Percentiles rank a stretch among this genome's conserved stretches.
Conservation (phyloP, 495 filamentous ascomycete genomes). For the Podospora bellae-mahoneyi region DNA sequence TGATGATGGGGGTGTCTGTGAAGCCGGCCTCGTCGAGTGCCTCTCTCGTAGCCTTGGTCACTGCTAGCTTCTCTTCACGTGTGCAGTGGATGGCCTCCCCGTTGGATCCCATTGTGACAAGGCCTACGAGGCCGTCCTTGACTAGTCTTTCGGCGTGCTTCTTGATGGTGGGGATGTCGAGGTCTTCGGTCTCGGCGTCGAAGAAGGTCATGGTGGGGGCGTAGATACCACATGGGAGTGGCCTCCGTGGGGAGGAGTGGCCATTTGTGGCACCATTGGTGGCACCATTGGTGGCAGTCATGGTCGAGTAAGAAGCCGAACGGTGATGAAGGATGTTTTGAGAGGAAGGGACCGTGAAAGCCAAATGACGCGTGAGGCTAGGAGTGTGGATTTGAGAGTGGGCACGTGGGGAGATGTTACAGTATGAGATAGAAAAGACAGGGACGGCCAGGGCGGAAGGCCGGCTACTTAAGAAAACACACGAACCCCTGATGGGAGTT, state of each 20-base stretch:
- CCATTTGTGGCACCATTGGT: slow-evolving; percentile 37
- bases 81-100: slow-evolving; percentile 84
- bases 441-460: slow-evolving; percentile 21
- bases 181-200: slow-evolving; percentile 72
- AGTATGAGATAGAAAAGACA: slow-evolving; percentile 16
- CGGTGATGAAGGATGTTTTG: background rate
- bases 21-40: slow-evolving; percentile 80
- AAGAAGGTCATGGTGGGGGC: slow-evolving; percentile 92
- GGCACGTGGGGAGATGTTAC: slow-evolving; percentile 12
- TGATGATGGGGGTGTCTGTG: slow-evolving; percentile 70
- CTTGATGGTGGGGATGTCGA: slow-evolving; percentile 76
- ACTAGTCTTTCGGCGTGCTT: slow-evolving; percentile 79
- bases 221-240: slow-evolving; percentile 81
- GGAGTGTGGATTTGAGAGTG: slow-evolving; percentile 3
- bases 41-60: slow-evolving; percentile 75
- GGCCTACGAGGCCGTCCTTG: slow-evolving; percentile 72
- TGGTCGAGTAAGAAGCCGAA: slow-evolving; percentile 19
- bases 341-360: background rate
- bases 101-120: slow-evolving; percentile 88
- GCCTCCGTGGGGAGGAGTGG: slow-evolving; percentile 47
- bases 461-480: slow-evolving; percentile 32
- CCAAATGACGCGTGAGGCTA: background rate
- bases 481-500: slow-evolving; percentile 13
- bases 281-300: slow-evolving; percentile 39
- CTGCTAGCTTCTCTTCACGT: slow-evolving; percentile 66